A percentile compares a stretch with the other conserved stretches of the same genome.
Conservation (phyloP, 2,329 filamentous ascomycete genomes). For the Myriosclerotinia scirpicola region DNA sequence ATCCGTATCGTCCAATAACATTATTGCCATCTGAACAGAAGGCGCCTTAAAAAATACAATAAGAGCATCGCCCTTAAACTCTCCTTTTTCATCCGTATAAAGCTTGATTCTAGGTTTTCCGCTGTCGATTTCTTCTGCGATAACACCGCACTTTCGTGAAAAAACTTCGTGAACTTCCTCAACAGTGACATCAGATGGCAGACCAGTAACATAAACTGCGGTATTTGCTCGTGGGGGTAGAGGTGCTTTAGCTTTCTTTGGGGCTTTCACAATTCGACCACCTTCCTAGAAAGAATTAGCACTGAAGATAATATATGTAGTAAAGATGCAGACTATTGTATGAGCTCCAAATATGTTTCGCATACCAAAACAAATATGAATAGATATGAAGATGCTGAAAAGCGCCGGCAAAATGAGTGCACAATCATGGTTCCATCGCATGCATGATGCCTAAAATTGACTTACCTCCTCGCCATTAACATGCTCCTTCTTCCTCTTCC, state of each 20-base stretch:
- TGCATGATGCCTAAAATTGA: constrained; percentile 24
- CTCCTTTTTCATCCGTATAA: constrained; percentile 77
- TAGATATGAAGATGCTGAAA: not conserved
- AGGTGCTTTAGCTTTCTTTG: constrained; percentile 41
- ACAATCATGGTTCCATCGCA: not conserved
- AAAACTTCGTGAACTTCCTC: constrained; percentile 84
- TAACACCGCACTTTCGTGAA: constrained; percentile 80
- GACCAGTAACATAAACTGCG: constrained; percentile 85
- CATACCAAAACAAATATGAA: not conserved
- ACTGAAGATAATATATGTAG: constrained; percentile 13
- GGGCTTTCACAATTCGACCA: constrained; percentile 38
- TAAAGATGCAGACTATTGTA: constrained; percentile 3
- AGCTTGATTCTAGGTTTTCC: constrained; percentile 88
- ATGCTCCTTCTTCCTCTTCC: constrained; percentile 54
- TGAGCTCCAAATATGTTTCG: not conserved
- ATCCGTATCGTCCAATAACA: constrained; percentile 76
- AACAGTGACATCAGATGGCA: constrained; percentile 75
- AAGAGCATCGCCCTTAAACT: constrained; percentile 91
- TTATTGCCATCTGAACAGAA: constrained; percentile 83
- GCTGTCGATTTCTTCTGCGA: constrained; percentile 91
- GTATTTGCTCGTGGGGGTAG: constrained; percentile 65
- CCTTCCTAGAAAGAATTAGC: constrained; percentile 35
- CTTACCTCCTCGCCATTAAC: constrained; percentile 52
- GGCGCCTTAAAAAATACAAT: constrained; percentile 94
- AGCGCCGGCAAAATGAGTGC: not conserved